Base-by-base conservation (phyloP, 352 stramenopile species). In the Phytophthora quininea region DNA sequence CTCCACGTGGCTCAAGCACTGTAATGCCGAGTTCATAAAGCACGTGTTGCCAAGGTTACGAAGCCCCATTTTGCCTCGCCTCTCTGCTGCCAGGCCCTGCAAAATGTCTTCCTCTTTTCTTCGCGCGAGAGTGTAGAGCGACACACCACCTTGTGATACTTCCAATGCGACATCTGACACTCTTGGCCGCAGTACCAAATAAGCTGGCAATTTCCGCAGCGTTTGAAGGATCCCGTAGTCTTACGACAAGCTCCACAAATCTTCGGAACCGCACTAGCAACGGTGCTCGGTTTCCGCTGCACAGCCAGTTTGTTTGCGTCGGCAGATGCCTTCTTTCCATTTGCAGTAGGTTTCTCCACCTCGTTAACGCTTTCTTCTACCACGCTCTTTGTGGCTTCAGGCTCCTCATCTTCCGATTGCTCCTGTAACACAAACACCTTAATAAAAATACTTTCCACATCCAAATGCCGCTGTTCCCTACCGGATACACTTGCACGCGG, bases 1-100 rank as follows among this genome's bases (percentile, higher is more conserved):
- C 58, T 93, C 82, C 30, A 98, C 97, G 48, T 98, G 89, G 53
- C 92, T 97, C 33, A 99, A 71, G 57, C 97, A 99, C 71, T 93
- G 85, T 49, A 93, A 53, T 14, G 84, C 84, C 12, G 85, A 88
- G 70, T 92, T 93, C 85, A 93, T 92, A 63, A 93, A 93, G 58
- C 85, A 93, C 50, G 85, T 93, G 54, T 93, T 93, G 53, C 85
- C 85, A 24, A 93, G 58, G 60, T 93, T 93, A 12, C 82, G 80
- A 51, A 95, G 80, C 14, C 87, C 86, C 73, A 89, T 90, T 50
- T 93, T 91, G 15, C 87, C 87, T 38, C 84, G 81, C 12, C 87
- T 79, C 60, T 92, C 86, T 37, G 75, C 61, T 27, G 72, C 66
- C 42, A 81, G 72, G 1, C 55, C 66, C 32, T 87, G 77, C 15